These are phyloP conservation scores for Mycena amicta DNA, from an alignment of 768 basidiomycete species.

Conservation along the genomic window DNA sequence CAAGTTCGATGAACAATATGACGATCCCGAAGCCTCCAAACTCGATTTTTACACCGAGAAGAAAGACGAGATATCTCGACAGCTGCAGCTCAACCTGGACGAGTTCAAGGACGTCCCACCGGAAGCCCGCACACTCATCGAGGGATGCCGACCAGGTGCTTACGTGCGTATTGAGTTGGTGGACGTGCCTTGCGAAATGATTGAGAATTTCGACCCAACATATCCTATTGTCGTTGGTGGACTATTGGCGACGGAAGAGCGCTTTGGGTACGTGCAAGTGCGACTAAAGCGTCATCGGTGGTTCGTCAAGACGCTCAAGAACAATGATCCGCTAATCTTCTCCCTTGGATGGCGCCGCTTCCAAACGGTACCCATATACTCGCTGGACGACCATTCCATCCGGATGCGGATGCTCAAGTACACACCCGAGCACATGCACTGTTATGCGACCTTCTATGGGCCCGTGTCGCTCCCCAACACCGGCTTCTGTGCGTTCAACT, in stretches of 20 bases:
- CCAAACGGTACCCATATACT: conserved; percentile 93
- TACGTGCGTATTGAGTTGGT: conserved; percentile 92
- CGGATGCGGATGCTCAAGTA: conserved; percentile 99
- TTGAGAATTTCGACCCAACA: conserved; percentile 89
- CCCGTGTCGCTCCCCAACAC: conserved; percentile 91
- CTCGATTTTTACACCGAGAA: conserved; percentile 88
- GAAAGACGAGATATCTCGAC: conserved; percentile 89
- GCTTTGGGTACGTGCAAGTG: conserved; percentile 92
- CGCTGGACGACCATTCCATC: conserved; percentile 95
- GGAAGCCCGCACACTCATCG: conserved; percentile 79
- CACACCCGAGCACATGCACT: conserved; percentile 99
- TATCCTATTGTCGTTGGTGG: conserved; percentile 94
- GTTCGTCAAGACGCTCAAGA: conserved; percentile 90
- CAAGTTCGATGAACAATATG: conserved; percentile 97
- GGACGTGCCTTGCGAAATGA: conserved; percentile 86
- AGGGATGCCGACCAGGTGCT: conserved; percentile 87
- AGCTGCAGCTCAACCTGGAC: conserved; percentile 77
- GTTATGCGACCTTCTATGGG: conserved; percentile 96
- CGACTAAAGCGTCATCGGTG: conserved; percentile 96
- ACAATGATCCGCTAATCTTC: conserved; percentile 94
- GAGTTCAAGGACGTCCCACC: conserved; percentile 84
- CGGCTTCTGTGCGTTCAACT: conserved; percentile 97
- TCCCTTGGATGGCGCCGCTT: conserved; percentile 98
- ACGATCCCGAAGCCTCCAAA: conserved; percentile 79
- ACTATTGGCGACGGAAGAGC: conserved; percentile 84